Evolutionary conservation across 352 stramenopile genomes (phyloP).

Genomic region (Phytopythium ostracodes): DNA sequence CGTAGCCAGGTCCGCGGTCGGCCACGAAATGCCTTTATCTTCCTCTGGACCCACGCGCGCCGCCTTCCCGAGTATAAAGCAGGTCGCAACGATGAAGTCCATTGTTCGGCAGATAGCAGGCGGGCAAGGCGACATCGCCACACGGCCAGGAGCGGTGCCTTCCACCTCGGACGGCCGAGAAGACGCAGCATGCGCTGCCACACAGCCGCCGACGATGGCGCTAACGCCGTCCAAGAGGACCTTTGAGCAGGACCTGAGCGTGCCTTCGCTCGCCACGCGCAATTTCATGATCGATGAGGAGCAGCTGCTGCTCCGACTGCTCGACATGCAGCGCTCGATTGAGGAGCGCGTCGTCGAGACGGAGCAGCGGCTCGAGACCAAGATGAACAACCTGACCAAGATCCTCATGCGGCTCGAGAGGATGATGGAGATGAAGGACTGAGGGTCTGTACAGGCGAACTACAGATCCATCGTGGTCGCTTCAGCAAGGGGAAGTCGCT

Average conservation of each 20-base stretch:
- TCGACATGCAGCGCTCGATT: slow-evolving; percentile 55
- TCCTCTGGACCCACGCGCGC: not conserved
- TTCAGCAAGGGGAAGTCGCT: too few species aligned
- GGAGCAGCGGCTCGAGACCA: slow-evolving; percentile 61
- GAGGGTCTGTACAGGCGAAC: too few species aligned
- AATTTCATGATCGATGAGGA: slow-evolving; percentile 27
- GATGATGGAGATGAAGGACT: slow-evolving; percentile 54
- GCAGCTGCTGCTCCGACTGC: slow-evolving; percentile 38
- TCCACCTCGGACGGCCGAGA: not conserved
- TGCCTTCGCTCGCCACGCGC: not conserved
- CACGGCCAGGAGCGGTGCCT: not conserved
- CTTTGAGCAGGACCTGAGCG: slow-evolving; percentile 1
- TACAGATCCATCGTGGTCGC: too few species aligned
- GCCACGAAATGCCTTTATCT: not conserved
- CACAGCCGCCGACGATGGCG: not conserved
- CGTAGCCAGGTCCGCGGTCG: not conserved
- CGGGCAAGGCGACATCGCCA: not conserved
- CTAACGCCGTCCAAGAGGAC: not conserved
- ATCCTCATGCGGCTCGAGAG: slow-evolving; percentile 60
- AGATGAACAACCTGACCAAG: slow-evolving; percentile 65
- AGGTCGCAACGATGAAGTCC: not conserved
- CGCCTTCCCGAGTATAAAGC: slow-evolving; percentile 1
- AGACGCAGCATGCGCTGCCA: not conserved
- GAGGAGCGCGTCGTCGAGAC: slow-evolving; percentile 56
- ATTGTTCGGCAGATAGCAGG: not conserved